Base-by-base conservation (phyloP, 2,329 filamentous ascomycete species). In the Blastomyces emzantsi region DNA sequence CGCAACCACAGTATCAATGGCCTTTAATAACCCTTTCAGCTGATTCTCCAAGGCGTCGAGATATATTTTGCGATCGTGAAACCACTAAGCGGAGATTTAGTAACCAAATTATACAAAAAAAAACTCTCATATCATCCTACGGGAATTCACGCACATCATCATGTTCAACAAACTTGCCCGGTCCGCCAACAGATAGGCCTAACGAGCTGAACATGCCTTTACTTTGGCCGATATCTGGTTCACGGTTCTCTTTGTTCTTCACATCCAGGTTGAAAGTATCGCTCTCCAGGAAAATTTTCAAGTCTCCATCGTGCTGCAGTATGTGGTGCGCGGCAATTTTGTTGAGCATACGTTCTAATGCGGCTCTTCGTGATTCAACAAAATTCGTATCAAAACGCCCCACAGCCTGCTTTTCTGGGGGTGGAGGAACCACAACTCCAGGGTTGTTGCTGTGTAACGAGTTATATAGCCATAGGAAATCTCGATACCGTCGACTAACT, bases 401-500 rank as follows among this genome's bases (percentile, higher is more conserved):
- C 63, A 99, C 90, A 8, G 93, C 92, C 78, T 99, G 94, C 80
- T 99, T 99, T 79, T 99, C 94, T 0, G 94, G 94, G 0, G 94
- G 94, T 8, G 94, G 93, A 0, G 94, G 94, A 15, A 99, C 90
- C 39, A 99, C 92, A 47, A 97, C 87, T 64, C 94, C 94, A 0
- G 94, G 94, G 71, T 94, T 97, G 75, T 96, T 99, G 66, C 87
- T 88, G 74, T 97, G 94, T 65, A 99, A 82, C 39, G 92, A 91
- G 69, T 88, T 97, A 76, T 99, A 99, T 36, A 99, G 86, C 94
- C 94, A 99, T 62, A 99, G 81, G 75, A 99, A 99, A 77, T 99
- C 94, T 64, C 92, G 88, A 76, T 97, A 99, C 72, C 94, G 86
- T 70, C 94, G 85, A 72, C 92, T 96, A 69, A 99, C 94, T 63